Evolutionary conservation across 2,329 filamentous ascomycete genomes (phyloP), one percentile per base, ranked within the genome.

Genomic region (Helicocarpus griseus): DNA sequence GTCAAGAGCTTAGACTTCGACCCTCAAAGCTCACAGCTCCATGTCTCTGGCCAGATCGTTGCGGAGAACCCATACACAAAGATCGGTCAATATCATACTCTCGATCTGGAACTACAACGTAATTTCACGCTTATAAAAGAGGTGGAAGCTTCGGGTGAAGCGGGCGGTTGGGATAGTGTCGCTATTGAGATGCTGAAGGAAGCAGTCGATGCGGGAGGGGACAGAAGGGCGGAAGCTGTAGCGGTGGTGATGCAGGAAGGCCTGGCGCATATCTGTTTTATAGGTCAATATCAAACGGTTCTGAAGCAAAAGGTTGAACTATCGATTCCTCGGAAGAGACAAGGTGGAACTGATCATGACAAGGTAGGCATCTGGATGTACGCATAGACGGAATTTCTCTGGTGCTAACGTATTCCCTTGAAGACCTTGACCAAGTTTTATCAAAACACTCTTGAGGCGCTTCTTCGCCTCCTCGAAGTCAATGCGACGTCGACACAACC

Each of bases 181-280:
- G 87, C 90, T 3, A 73, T 85, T 45, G 83, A 87, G 53, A 85
- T 87, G 43, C 77, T 98, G 9, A 76, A 80, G 52, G 88, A 95
- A 65, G 85, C 89, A 0, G 77, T 91, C 13, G 83, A 87, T 60
- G 82, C 87, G 59, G 60, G 69, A 1, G 68, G 69, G 3, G 85
- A 88, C 57, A 83, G 85, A 62, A 83, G 86, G 55, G 89, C 89
- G 1, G 86, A 91, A 55, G 78, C 95, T 17, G 88, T 89, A 51
- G 91, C 93, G 0, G 85, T 97, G 0, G 87, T 97, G 22, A 91
- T 98, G 86, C 87, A 95, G 61, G 91, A 97, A 57, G 74, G 72
- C 1, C 49, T 77, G 9, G 73, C 73, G 4, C 73, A 75, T 62
- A 73, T 76, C n/a, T 74, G 72, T 54, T 74, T 76, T 52, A 70